Conservation (phyloP, 1,139 yeast genomes). For the Taiozyma sp. region DNA sequence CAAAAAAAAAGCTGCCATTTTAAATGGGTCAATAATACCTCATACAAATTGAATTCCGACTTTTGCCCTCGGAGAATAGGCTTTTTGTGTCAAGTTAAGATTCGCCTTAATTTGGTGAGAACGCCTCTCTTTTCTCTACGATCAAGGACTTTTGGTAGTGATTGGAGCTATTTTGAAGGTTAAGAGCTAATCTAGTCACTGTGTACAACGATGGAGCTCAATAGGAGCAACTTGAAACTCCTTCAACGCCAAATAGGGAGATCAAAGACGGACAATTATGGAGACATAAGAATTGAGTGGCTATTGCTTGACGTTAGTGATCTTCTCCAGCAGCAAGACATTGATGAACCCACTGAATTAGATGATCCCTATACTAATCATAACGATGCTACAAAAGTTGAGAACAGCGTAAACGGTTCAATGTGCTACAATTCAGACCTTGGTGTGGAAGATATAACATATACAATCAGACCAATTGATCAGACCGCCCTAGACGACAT, state of each 20-base stretch:
- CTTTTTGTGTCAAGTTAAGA: constrained; percentile 2
- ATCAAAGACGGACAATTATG: background rate
- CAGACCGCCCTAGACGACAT: background rate
- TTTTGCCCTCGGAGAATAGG: background rate
- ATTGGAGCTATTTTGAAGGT: background rate
- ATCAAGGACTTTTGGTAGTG: background rate
- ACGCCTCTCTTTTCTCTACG: background rate
- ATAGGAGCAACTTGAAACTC: background rate
- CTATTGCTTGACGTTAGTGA: background rate
- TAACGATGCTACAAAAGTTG: background rate
- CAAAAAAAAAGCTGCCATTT: background rate
- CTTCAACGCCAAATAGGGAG: background rate
- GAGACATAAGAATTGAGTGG: background rate
- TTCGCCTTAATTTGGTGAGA: background rate
- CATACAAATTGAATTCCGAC: constrained; percentile 1
- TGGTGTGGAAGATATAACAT: background rate
- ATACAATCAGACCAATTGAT: background rate
- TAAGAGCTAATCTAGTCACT: no score
- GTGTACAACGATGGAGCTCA: background rate
- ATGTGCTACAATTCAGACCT: background rate
- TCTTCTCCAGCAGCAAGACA: background rate
- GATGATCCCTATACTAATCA: background rate
- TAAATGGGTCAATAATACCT: background rate
- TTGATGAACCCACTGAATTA: background rate
- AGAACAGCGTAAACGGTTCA: background rate